phyloP scores from a whole-genome alignment of 1,139 yeast genomes.

The Geotrichum citri-aurantii region DNA sequence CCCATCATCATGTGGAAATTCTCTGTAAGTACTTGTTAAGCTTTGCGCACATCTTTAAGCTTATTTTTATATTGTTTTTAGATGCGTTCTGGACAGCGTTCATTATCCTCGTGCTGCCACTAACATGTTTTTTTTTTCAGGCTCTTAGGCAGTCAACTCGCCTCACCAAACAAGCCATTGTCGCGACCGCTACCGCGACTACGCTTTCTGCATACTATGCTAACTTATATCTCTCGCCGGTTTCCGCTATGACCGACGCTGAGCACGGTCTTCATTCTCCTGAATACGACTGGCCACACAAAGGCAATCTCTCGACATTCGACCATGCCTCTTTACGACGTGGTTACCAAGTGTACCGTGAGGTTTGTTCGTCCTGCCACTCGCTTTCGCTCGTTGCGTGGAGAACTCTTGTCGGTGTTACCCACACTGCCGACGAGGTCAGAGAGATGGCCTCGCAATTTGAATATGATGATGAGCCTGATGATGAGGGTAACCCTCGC shows the following conservation, averaged over 20 bases:
- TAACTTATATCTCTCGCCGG: slow-evolving; percentile 38
- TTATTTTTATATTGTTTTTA: no score
- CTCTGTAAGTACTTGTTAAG: slow-evolving; percentile 8
- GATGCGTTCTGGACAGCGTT: no score
- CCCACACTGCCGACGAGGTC: slow-evolving; percentile 87
- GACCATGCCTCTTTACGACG: slow-evolving; percentile 98
- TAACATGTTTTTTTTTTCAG: slow-evolving; percentile 15
- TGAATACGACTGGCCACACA: slow-evolving; percentile 87
- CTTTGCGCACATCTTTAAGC: no score
- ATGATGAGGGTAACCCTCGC: slow-evolving; percentile 98
- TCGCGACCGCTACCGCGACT: slow-evolving; percentile 30
- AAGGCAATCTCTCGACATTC: slow-evolving; percentile 79
- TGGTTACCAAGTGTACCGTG: slow-evolving; percentile 98
- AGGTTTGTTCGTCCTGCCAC: slow-evolving; percentile 98
- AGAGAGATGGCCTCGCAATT: slow-evolving; percentile 93
- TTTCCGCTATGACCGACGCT: slow-evolving; percentile 97
- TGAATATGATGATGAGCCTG: slow-evolving; percentile 98
- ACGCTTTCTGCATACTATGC: slow-evolving; percentile 34
- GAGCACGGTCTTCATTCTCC: slow-evolving; percentile 99
- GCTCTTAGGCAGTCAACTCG: slow-evolving; percentile 27
- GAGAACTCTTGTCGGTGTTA: slow-evolving; percentile 97
- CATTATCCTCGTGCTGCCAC: no score
- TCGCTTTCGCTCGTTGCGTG: slow-evolving; percentile 95
- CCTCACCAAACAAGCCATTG: slow-evolving; percentile 34
- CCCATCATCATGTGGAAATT: slow-evolving; percentile 16